A percentile compares a stretch with the other conserved stretches of the same genome.
These are phyloP conservation scores for Neurospora tetraspora DNA, from an alignment of 495 filamentous ascomycete species.

Conservation along the genomic window DNA sequence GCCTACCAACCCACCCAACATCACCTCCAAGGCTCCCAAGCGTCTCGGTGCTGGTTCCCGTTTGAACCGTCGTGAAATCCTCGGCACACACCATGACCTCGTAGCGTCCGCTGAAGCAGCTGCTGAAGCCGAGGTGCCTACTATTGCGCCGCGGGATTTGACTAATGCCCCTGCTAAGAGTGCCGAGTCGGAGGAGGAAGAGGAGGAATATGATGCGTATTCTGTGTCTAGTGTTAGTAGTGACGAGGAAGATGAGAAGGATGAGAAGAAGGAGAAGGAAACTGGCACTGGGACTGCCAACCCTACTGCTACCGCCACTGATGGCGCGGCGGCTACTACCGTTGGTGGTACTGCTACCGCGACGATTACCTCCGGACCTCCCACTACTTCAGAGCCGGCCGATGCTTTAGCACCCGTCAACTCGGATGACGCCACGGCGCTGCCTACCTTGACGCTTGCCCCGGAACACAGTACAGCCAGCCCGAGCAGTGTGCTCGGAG, in stretches of 20 bases:
- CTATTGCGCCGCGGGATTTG: too few relatives aligned
- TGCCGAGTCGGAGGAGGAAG: neutral
- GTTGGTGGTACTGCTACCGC: neutral
- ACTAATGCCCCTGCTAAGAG: neutral
- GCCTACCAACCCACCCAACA: neutral
- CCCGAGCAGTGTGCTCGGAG: neutral
- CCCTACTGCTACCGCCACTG: neutral
- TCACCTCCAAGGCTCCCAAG: neutral
- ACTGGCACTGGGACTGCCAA: neutral
- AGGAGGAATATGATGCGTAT: neutral
- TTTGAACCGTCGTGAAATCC: neutral
- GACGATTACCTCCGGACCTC: neutral
- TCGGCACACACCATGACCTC: neutral
- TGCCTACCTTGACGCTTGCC: neutral
- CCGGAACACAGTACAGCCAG: neutral
- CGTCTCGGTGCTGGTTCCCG: neutral
- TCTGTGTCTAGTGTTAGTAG: neutral
- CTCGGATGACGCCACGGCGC: neutral
- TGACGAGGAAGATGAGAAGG: slow-evolving; percentile 9
- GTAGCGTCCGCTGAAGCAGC: too few relatives aligned
- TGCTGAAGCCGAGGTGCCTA: too few relatives aligned
- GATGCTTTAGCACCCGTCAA: neutral
- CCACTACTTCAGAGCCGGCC: neutral
- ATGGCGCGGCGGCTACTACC: neutral
- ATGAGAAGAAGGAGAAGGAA: slow-evolving; percentile 31